Evolutionary conservation across 1,139 yeast genomes (phyloP).

Genomic region (Spathaspora sp.): DNA sequence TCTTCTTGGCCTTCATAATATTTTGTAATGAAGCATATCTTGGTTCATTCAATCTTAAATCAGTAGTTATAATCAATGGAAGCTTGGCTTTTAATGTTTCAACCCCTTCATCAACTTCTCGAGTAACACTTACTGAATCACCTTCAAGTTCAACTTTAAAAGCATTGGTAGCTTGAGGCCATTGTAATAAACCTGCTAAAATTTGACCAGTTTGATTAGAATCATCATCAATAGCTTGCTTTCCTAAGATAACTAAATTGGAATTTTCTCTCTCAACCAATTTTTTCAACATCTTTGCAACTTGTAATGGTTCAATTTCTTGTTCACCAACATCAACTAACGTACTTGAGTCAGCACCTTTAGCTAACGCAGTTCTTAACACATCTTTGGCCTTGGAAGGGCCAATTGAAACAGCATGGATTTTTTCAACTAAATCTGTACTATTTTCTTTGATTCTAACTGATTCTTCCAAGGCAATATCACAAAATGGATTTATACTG

Average conservation of each 20-base stretch:
- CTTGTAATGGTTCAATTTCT: constrained; percentile 82
- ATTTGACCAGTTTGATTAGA: constrained; percentile 97
- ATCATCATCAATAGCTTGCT: constrained; percentile 96
- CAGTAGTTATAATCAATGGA: constrained; percentile 89
- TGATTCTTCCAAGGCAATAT: constrained; percentile 94
- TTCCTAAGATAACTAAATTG: constrained; percentile 84
- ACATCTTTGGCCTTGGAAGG: constrained; percentile 85
- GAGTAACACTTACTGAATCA: constrained; percentile 67
- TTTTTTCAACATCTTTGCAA: constrained; percentile 80
- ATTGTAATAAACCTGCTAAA: constrained; percentile 87
- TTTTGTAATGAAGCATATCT: constrained; percentile 92
- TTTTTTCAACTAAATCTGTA: constrained; percentile 71
- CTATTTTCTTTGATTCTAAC: constrained; percentile 68
- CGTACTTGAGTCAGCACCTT: constrained; percentile 88
- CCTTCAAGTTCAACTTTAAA: constrained; percentile 74
- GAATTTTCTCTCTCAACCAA: constrained; percentile 69
- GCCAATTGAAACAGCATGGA: constrained; percentile 94
- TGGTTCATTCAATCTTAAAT: constrained; percentile 90
- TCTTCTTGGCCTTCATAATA: constrained; percentile 97
- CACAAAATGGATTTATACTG: constrained; percentile 95
- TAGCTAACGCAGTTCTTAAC: constrained; percentile 86
- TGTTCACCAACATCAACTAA: constrained; percentile 75
- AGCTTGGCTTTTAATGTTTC: constrained; percentile 76
- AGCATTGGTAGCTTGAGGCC: constrained; percentile 99
- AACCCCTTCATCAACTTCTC: constrained; percentile 95